These are phyloP conservation scores for Bruguiera gymnorhiza DNA, from an alignment of 345 rosid genomes.

Conservation along the genomic window DNA sequence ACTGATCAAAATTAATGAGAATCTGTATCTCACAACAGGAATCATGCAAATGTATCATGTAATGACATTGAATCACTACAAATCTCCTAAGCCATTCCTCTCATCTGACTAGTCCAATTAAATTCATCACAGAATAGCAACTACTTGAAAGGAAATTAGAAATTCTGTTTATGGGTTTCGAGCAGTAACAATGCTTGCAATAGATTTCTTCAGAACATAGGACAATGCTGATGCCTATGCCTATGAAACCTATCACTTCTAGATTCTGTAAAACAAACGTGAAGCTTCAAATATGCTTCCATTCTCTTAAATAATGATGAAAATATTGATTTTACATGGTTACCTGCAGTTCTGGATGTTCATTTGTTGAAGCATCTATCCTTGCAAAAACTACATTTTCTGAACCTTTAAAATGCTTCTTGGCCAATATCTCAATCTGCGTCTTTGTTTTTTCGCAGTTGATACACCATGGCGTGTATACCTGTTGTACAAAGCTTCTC, in stretches of 20 bases:
- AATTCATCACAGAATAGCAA: neutral
- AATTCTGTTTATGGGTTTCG: neutral
- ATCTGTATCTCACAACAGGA: no score
- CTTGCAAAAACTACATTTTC: slow-evolving; percentile 60
- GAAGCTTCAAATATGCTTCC: neutral
- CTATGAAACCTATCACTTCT: slow-evolving; percentile 1
- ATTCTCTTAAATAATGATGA: neutral
- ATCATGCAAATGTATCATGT: no score
- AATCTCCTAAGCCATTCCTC: no score
- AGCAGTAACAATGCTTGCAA: neutral
- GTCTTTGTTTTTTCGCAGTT: slow-evolving; percentile 66
- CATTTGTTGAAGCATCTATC: slow-evolving; percentile 85
- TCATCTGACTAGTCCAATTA: no score
- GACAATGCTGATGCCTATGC: no score
- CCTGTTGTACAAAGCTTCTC: slow-evolving; percentile 32
- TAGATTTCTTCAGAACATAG: neutral
- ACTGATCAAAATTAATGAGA: no score
- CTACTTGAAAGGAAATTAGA: neutral
- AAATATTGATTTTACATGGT: neutral
- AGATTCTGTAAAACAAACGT: neutral
- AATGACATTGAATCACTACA: no score
- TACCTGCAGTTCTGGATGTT: slow-evolving; percentile 77
- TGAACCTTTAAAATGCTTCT: slow-evolving; percentile 81
- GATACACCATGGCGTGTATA: slow-evolving; percentile 85
- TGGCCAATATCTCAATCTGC: slow-evolving; percentile 75